Evolutionary conservation across 139 green algal species (phyloP).

Genomic region (Trebouxia sp.): DNA sequence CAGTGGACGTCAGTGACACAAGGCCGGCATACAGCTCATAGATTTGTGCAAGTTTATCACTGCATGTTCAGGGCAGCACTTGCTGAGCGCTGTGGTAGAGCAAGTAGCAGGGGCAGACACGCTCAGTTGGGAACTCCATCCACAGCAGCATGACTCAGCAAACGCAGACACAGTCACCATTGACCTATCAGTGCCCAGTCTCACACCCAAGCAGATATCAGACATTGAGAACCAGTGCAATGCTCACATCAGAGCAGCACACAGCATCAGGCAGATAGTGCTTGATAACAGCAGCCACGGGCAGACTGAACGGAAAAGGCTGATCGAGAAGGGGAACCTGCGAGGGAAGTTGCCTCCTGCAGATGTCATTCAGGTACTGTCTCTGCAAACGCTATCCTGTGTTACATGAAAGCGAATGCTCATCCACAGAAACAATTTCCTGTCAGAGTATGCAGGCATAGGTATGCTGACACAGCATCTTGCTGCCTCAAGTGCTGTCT

Average conservation of each 20-base stretch:
- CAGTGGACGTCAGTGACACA: too few species aligned
- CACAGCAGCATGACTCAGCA: not conserved
- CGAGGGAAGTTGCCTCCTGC: slow-evolving; percentile 27
- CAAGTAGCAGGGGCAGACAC: slow-evolving; percentile 17
- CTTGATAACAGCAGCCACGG: not conserved
- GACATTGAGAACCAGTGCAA: slow-evolving; percentile 35
- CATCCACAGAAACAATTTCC: too few species aligned
- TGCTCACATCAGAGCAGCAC: not conserved
- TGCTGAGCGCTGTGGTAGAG: slow-evolving; percentile 32
- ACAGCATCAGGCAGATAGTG: not conserved
- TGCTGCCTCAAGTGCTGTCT: not conserved
- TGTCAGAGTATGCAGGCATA: not conserved
- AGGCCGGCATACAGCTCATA: too few species aligned
- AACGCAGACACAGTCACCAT: slow-evolving; percentile 21
- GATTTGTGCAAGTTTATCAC: too few species aligned
- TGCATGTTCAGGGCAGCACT: slow-evolving; percentile 22
- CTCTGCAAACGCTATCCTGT: not conserved
- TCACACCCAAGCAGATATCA: slow-evolving; percentile 9
- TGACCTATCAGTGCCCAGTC: not conserved
- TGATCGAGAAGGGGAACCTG: slow-evolving; percentile 8
- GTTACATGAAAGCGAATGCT: not conserved
- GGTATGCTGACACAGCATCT: not conserved
- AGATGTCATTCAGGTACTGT: slow-evolving; percentile 25
- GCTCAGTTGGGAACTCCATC: slow-evolving; percentile 31
- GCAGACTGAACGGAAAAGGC: not conserved